Evolutionary conservation across 129 eudicot genomes (phyloP).

Genomic region (Kitagawia praeruptora): DNA sequence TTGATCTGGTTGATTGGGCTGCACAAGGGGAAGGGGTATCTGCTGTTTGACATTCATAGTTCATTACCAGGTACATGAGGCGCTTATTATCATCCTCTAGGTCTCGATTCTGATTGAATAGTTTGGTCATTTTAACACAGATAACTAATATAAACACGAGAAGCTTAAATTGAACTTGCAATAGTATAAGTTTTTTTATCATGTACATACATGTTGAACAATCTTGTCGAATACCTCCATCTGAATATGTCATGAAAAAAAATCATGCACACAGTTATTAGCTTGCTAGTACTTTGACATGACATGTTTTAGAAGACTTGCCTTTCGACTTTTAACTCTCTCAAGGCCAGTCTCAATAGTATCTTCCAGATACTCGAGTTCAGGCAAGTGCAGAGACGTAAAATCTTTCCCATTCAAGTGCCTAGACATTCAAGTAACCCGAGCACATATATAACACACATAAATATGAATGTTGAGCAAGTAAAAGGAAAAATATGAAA

Average conservation of each 20-base stretch:
- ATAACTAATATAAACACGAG: background rate
- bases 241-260: slow-evolving; percentile 30
- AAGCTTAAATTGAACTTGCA: too few relatives aligned
- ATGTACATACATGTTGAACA: slow-evolving; percentile 53
- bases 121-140: too few relatives aligned
- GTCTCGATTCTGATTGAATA: slow-evolving; percentile 38
- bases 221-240: slow-evolving; percentile 51
- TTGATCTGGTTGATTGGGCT: slow-evolving; percentile 55
- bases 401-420: slow-evolving; percentile 90
- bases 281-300: background rate
- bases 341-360: slow-evolving; percentile 65
- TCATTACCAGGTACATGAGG: slow-evolving; percentile 53
- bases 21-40: slow-evolving; percentile 47
- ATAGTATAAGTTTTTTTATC: background rate
- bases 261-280: too few relatives aligned
- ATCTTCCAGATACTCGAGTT: slow-evolving; percentile 59
- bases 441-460: background rate
- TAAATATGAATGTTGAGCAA: too few relatives aligned
- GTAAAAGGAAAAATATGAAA: too few relatives aligned
- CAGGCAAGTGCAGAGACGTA: slow-evolving; percentile 53
- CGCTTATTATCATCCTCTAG: slow-evolving; percentile 71
- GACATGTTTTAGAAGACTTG: background rate
- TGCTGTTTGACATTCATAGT: slow-evolving; percentile 23
- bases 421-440: slow-evolving; percentile 22
- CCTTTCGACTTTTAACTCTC: slow-evolving; percentile 60